Conservation (phyloP, 2,329 filamentous ascomycete species). For the Paramyrothecium roridum region DNA sequence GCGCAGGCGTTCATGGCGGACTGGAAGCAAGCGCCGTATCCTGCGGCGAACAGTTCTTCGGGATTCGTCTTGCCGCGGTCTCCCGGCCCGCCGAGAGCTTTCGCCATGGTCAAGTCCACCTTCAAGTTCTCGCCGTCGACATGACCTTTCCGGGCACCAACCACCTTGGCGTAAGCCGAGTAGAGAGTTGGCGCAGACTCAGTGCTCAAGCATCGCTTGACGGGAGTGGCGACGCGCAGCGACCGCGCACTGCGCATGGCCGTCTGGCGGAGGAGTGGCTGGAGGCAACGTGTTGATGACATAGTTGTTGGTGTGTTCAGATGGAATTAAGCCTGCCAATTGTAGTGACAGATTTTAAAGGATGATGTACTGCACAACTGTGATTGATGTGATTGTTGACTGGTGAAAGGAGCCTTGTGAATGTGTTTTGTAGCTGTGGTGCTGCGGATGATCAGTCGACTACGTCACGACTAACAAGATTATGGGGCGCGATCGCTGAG, state of each 20-base stretch:
- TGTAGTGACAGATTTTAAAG: too few species aligned
- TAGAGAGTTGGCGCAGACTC: constrained; percentile 34
- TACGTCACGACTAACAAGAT: too few species aligned
- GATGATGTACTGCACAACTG: too few species aligned
- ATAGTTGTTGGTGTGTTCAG: constrained; percentile 13
- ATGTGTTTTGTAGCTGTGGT: too few species aligned
- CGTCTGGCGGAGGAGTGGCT: constrained; percentile 3
- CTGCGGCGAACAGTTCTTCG: constrained; percentile 44
- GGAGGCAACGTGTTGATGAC: constrained; percentile 3
- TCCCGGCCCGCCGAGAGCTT: constrained; percentile 35
- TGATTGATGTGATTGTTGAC: too few species aligned
- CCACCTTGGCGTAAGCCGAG: constrained; percentile 30
- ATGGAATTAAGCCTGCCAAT: neutral
- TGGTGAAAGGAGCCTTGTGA: too few species aligned
- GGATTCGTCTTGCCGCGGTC: constrained; percentile 39
- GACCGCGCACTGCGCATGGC: neutral
- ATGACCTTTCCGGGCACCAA: constrained; percentile 30
- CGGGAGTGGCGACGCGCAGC: neutral
- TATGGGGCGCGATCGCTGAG: too few species aligned
- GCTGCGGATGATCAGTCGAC: too few species aligned
- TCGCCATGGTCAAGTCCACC: constrained; percentile 38
- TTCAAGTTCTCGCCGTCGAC: constrained; percentile 22
- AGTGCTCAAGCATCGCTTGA: constrained; percentile 29
- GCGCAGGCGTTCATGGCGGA: constrained; percentile 42
- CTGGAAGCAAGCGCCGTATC: constrained; percentile 45